Evolutionary conservation across 768 basidiomycete genomes (phyloP).

Genomic region (Porpolomopsis calyptriformis): DNA sequence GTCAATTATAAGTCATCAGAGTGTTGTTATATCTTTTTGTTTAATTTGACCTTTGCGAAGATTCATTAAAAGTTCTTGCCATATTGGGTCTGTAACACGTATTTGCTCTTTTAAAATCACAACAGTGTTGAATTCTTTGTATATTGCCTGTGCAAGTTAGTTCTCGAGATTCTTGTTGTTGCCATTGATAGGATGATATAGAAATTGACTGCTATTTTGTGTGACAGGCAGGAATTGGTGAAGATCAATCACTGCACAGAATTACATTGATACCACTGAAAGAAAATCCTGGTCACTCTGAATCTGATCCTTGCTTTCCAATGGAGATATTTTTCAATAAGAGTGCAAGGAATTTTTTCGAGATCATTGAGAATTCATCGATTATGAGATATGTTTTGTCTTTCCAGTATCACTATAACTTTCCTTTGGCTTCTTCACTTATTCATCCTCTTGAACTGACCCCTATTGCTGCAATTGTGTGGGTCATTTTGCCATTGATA

Average conservation of each 20-base stretch:
- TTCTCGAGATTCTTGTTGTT: background rate
- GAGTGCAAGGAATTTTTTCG: background rate
- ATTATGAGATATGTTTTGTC: constrained; percentile 20
- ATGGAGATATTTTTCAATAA: background rate
- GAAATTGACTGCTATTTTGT: constrained; percentile 6
- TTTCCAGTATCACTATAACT: constrained; percentile 16
- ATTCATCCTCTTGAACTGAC: background rate
- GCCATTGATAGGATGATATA: background rate
- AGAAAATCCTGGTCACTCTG: background rate
- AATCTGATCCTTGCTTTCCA: background rate
- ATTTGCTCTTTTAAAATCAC: constrained; percentile 26
- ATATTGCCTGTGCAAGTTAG: constrained; percentile 14
- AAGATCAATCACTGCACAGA: constrained; percentile 4
- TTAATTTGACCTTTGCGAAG: constrained; percentile 18
- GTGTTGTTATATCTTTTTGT: too few relatives aligned
- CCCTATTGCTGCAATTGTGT: constrained; percentile 10
- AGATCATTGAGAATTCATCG: constrained; percentile 16
- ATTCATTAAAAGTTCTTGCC: constrained; percentile 21
- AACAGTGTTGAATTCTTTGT: constrained; percentile 20
- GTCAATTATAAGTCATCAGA: constrained; percentile 14
- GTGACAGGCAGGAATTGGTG: constrained; percentile 24
- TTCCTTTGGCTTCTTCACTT: constrained; percentile 7
- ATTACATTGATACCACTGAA: background rate
- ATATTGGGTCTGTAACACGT: constrained; percentile 20
- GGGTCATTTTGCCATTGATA: constrained; percentile 2